A percentile compares a stretch with the other conserved stretches of the same genome.
Evolutionary conservation across 73 alveolate species (phyloP).

Genomic region (Symbiodinium pilosum): DNA sequence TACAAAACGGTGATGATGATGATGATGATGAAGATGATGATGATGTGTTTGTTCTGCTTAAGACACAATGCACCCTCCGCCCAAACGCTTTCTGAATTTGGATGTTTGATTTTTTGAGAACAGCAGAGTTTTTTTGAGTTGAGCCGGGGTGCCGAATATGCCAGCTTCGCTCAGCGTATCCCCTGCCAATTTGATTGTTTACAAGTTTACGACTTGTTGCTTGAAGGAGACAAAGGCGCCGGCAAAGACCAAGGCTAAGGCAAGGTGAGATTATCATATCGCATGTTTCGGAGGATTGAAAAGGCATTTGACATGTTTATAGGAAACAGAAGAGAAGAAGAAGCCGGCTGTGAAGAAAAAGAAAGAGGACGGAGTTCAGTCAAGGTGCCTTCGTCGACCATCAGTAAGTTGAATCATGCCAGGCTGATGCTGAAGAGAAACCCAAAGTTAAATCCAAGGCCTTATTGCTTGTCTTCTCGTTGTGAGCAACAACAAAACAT

Average conservation of each 20-base stretch:
- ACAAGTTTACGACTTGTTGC: background rate
- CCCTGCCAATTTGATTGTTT: no score
- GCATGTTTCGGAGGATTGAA: no score
- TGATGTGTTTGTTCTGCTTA: no score
- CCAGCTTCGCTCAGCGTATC: no score
- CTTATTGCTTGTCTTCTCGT: background rate
- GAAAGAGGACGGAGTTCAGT: constrained; percentile 29
- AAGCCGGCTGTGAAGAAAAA: constrained; percentile 61
- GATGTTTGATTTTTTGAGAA: no score
- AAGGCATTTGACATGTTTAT: no score
- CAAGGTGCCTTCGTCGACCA: background rate
- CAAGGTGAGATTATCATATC: background rate
- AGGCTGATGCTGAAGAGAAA: constrained; percentile 32
- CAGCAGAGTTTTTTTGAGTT: no score
- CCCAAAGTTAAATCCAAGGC: background rate
- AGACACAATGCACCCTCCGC: no score
- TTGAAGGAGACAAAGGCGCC: background rate
- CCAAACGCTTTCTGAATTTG: no score
- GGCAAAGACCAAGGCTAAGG: constrained; percentile 1
- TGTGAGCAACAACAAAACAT: background rate
- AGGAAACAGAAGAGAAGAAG: constrained; percentile 40
- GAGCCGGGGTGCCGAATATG: no score
- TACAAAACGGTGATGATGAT: no score
- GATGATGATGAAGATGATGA: no score
- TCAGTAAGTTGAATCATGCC: background rate